phyloP scores from a whole-genome alignment of 495 filamentous ascomycete genomes.

The Penicillium paradoxum region DNA sequence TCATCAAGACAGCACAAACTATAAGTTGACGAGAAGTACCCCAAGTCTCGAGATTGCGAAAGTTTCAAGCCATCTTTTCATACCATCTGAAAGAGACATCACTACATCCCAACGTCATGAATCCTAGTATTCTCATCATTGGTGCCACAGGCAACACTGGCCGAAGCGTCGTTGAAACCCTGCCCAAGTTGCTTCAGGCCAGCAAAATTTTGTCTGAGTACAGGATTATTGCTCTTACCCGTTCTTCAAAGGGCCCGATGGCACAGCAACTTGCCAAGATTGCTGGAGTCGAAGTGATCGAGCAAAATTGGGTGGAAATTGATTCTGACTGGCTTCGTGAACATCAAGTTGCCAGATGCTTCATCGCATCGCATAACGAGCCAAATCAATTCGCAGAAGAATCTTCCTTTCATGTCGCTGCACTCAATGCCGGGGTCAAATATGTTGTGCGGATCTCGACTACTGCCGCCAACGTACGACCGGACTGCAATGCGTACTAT shows the following conservation, averaged over 20 bases:
- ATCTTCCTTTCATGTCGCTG: slow-evolving; percentile 31
- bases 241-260: slow-evolving; percentile 23
- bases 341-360: slow-evolving; percentile 35
- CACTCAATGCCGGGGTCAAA: slow-evolving; percentile 39
- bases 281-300: slow-evolving; percentile 35
- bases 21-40: not conserved
- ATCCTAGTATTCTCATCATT: slow-evolving; percentile 17
- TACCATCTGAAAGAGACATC: too few species aligned
- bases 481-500: slow-evolving; percentile 37
- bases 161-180: slow-evolving; percentile 24
- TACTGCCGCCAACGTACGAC: slow-evolving; percentile 37
- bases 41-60: not conserved
- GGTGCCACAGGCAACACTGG: slow-evolving; percentile 42
- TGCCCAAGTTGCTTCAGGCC: slow-evolving; percentile 28
- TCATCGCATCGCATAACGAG: slow-evolving; percentile 39
- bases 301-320: slow-evolving; percentile 42
- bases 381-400: slow-evolving; percentile 42
- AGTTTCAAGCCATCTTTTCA: not conserved
- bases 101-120: too few species aligned
- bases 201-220: slow-evolving; percentile 23
- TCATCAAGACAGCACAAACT: not conserved
- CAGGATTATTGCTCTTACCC: slow-evolving; percentile 39
- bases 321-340: slow-evolving; percentile 39
- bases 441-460: slow-evolving; percentile 49
- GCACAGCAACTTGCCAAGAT: slow-evolving; percentile 34